A percentile compares a stretch with the other conserved stretches of the same genome.
These are phyloP conservation scores for Royoungia palumana DNA, from an alignment of 768 basidiomycete species.

Conservation along the genomic window DNA sequence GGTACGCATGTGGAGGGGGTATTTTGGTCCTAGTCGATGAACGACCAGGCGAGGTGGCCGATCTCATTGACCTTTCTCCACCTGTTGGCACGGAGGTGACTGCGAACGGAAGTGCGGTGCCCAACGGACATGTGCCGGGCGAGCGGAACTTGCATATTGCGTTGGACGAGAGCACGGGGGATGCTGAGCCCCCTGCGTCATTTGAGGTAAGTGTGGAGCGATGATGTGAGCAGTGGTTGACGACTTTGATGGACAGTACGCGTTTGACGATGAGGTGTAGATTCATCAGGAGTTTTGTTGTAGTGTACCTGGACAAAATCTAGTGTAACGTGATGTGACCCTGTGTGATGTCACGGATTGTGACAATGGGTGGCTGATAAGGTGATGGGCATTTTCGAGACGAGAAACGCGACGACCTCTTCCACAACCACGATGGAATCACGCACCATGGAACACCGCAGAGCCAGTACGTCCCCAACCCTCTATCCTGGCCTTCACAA, in stretches of 20 bases:
- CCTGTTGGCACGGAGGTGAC: conserved; percentile 22
- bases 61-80: conserved; percentile 66
- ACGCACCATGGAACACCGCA: conserved; percentile 72
- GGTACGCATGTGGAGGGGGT: conserved; percentile 78
- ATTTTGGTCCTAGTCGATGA: conserved; percentile 82
- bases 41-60: conserved; percentile 63
- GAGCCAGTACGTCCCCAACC: conserved; percentile 50
- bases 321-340: background rate
- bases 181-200: conserved; percentile 70
- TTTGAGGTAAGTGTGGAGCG: conserved; percentile 69
- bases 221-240: conserved; percentile 18
- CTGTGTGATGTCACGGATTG: conserved; percentile 17
- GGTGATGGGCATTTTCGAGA: conserved; percentile 15
- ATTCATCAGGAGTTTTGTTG: background rate
- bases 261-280: conserved; percentile 62
- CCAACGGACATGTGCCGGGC: conserved; percentile 19
- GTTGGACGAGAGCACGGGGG: conserved; percentile 66
- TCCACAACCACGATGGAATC: conserved; percentile 43
- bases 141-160: conserved; percentile 52
- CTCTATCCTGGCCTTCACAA: conserved; percentile 3
- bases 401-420: conserved; percentile 9
- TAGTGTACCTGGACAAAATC: background rate
- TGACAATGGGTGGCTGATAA: conserved; percentile 28
- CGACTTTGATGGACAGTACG: conserved; percentile 50
- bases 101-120: conserved; percentile 31